phyloP scores from a whole-genome alignment of 2,329 filamentous ascomycete species.

The Lachnellula subtilissima region DNA sequence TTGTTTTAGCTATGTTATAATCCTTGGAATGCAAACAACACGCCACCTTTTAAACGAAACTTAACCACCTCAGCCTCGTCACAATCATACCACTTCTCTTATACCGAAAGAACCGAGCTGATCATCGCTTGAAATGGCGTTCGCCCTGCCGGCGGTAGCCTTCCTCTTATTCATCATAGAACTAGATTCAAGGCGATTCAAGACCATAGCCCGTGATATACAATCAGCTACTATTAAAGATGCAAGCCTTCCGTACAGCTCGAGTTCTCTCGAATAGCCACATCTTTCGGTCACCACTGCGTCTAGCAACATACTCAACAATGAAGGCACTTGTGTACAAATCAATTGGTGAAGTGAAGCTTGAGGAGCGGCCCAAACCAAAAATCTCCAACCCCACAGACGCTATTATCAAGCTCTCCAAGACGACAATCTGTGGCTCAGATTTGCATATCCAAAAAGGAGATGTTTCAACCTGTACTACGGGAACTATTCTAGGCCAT shows the following conservation, averaged over 20 bases:
- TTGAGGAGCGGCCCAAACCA: constrained; percentile 46
- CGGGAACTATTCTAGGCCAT: constrained; percentile 46
- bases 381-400: constrained; percentile 40
- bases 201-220: background rate
- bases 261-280: constrained; percentile 9
- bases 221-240: background rate
- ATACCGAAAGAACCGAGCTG: too few relatives aligned
- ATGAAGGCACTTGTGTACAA: constrained; percentile 81
- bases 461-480: constrained; percentile 43
- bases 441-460: constrained; percentile 54
- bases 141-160: too few relatives aligned
- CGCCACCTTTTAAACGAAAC: too few relatives aligned
- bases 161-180: too few relatives aligned
- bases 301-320: constrained; percentile 14
- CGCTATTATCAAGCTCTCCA: constrained; percentile 43
- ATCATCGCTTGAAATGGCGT: too few relatives aligned
- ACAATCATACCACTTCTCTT: too few relatives aligned
- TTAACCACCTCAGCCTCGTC: too few relatives aligned
- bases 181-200: too few relatives aligned
- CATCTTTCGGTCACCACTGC: constrained; percentile 6
- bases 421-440: constrained; percentile 49
- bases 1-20: too few relatives aligned
- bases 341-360: constrained; percentile 69
- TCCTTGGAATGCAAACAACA: too few relatives aligned
- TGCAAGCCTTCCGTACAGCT: constrained; percentile 11